Conservation (phyloP, 306 rosid species). For the Adenanthera pavonina region DNA sequence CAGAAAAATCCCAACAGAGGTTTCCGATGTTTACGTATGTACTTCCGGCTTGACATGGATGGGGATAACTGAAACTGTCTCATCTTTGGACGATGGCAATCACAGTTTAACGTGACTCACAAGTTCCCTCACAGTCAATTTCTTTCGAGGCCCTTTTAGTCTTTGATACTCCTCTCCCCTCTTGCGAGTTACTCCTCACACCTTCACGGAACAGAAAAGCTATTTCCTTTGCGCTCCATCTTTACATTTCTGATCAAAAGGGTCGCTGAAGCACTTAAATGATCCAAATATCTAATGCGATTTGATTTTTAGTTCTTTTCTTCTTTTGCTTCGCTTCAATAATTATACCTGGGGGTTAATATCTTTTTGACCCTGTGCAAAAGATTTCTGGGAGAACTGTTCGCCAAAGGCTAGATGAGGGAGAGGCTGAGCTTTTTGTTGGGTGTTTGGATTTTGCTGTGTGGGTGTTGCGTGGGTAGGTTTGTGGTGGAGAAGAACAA, state of each 20-base stretch:
- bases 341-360: not conserved
- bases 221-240: not conserved
- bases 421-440: conserved; percentile 49
- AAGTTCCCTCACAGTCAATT: conserved; percentile 30
- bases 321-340: not conserved
- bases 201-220: conserved; percentile 35
- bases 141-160: not conserved
- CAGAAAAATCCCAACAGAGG: too few species aligned
- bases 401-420: conserved; percentile 45
- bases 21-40: too few species aligned
- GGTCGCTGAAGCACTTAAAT: not conserved
- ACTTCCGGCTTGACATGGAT: not conserved
- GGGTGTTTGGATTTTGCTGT: conserved; percentile 59
- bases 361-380: not conserved
- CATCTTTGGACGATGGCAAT: not conserved
- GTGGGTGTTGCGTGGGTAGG: conserved; percentile 64
- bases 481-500: conserved; percentile 97
- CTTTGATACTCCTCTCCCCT: conserved; percentile 30
- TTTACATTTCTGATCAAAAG: conserved; percentile 35
- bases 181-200: conserved; percentile 30
- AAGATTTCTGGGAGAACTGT: conserved; percentile 16
- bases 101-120: conserved; percentile 38
- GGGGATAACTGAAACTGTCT: not conserved
- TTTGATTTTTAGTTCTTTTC: conserved; percentile 35
- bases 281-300: not conserved